phyloP scores from a whole-genome alignment of 441 rosid genomes.

The Geranium incanum region DNA sequence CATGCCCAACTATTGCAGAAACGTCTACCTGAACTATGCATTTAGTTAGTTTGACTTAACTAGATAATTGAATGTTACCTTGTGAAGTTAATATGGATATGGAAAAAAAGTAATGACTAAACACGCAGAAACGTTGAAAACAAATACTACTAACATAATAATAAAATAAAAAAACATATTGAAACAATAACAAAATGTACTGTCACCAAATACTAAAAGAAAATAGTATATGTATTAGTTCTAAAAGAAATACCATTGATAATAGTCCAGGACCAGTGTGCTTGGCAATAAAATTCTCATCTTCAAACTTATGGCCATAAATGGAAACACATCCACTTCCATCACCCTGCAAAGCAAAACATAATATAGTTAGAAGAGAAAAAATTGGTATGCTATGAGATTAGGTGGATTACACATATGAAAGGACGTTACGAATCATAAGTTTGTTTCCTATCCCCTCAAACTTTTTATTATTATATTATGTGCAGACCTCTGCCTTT shows the following conservation, averaged over 20 bases:
- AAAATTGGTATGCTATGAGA: background rate
- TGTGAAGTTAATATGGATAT: background rate
- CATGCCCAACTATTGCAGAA: background rate
- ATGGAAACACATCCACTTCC: conserved; percentile 87
- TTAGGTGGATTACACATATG: background rate
- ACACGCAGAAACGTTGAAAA: background rate
- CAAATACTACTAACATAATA: too few relatives aligned
- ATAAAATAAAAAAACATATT: background rate
- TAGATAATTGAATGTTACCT: background rate
- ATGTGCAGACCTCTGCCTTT: background rate
- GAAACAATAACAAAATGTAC: background rate
- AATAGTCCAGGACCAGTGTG: conserved; percentile 95
- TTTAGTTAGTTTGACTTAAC: background rate
- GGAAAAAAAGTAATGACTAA: background rate
- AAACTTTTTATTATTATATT: background rate
- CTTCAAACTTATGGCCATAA: conserved; percentile 78
- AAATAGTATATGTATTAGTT: conserved; percentile 5
- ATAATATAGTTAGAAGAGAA: background rate
- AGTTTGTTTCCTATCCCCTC: background rate
- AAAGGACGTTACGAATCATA: background rate
- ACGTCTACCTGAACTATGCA: background rate
- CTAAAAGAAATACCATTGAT: conserved; percentile 57
- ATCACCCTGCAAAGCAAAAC: conserved; percentile 58
- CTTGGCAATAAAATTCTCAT: conserved; percentile 77
- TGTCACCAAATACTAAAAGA: background rate